Percentiles rank a stretch among this genome's conserved stretches.
Conservation (phyloP, 768 basidiomycete genomes). For the Lactarius deliciosus region DNA sequence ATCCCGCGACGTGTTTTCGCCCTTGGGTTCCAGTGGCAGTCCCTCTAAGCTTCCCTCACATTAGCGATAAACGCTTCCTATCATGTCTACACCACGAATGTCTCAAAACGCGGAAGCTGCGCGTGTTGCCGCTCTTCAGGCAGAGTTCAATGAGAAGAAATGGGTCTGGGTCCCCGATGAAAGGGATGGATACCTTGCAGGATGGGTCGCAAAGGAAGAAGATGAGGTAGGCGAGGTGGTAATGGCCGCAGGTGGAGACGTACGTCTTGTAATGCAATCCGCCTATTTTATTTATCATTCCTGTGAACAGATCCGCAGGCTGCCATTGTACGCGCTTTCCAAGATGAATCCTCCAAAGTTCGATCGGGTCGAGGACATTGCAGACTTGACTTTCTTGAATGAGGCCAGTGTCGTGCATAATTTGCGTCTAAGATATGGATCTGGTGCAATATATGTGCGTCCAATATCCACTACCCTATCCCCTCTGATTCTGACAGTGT, state of each 20-base stretch:
- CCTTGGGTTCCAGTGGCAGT: slow-evolving; percentile 1
- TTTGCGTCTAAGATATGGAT: slow-evolving; percentile 85
- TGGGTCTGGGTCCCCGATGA: slow-evolving; percentile 98
- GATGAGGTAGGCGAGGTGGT: slow-evolving; percentile 81
- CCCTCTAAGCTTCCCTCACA: slow-evolving; percentile 4
- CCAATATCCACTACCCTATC: neutral
- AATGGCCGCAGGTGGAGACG: slow-evolving; percentile 82
- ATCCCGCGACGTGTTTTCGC: slow-evolving; percentile 1
- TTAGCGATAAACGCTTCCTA: slow-evolving; percentile 4
- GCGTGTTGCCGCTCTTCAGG: slow-evolving; percentile 83
- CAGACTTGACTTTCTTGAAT: slow-evolving; percentile 95
- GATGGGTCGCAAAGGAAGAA: slow-evolving; percentile 89
- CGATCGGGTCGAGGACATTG: slow-evolving; percentile 96
- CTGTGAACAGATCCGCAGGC: slow-evolving; percentile 52
- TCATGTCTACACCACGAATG: slow-evolving; percentile 39
- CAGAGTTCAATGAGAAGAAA: slow-evolving; percentile 96
- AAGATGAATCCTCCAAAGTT: slow-evolving; percentile 99
- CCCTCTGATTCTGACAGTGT: slow-evolving; percentile 9
- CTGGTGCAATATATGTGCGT: slow-evolving; percentile 89
- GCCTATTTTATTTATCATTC: slow-evolving; percentile 33
- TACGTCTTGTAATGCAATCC: slow-evolving; percentile 39
- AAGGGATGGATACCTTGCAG: slow-evolving; percentile 89
- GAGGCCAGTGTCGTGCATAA: slow-evolving; percentile 99
- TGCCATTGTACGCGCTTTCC: slow-evolving; percentile 78
- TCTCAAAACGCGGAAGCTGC: slow-evolving; percentile 64